These are phyloP conservation scores for Fusarium sp. DNA, from an alignment of 2,329 filamentous ascomycete species.

Conservation along the genomic window DNA sequence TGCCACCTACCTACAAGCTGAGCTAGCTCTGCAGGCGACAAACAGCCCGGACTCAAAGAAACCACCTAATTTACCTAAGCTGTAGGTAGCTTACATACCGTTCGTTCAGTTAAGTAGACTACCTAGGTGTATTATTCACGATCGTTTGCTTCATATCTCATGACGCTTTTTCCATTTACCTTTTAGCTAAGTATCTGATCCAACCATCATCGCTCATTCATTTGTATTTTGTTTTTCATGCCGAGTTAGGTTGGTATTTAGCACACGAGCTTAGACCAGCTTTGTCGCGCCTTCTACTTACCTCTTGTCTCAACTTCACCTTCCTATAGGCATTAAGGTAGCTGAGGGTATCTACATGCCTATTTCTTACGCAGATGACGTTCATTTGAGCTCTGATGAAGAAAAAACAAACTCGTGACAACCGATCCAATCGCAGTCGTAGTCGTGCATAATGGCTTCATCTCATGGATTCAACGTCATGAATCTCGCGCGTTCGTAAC, in stretches of 20 bases:
- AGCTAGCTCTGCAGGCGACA: slow-evolving; percentile 10
- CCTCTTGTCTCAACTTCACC: neutral
- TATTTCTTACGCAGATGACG: slow-evolving; percentile 1
- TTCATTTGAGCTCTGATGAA: slow-evolving; percentile 8
- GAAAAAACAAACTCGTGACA: slow-evolving; percentile 4
- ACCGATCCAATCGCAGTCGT: slow-evolving; percentile 6
- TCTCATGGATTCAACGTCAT: slow-evolving; percentile 52
- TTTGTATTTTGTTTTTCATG: no score
- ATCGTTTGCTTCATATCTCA: neutral
- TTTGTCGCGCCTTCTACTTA: slow-evolving; percentile 15
- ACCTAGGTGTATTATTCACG: neutral
- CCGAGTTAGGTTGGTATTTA: neutral
- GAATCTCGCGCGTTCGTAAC: slow-evolving; percentile 52
- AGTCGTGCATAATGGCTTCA: slow-evolving; percentile 49
- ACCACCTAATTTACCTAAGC: neutral
- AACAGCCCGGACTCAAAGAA: neutral
- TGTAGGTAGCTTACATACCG: slow-evolving; percentile 9
- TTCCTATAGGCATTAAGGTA: neutral
- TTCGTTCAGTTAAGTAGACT: neutral
- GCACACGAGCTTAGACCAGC: slow-evolving; percentile 24
- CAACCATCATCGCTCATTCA: no score
- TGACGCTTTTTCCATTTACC: no score
- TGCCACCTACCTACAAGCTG: slow-evolving; percentile 45
- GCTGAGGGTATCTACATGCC: no score
- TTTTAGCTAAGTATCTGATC: no score